Evolutionary conservation across 1,139 yeast genomes (phyloP).

Genomic region (Pichia sp.): DNA sequence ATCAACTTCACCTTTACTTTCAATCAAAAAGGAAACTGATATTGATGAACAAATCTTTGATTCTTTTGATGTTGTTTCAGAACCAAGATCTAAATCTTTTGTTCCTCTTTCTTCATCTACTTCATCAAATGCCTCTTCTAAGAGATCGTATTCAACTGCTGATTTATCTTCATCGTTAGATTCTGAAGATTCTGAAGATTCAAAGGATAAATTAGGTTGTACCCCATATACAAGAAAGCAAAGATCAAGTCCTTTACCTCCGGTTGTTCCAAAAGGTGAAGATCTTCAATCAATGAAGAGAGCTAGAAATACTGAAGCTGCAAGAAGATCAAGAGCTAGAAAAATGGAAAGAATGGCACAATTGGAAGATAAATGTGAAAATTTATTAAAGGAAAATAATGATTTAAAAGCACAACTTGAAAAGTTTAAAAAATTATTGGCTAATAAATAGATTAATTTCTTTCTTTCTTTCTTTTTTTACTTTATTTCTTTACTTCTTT

Average conservation of each 20-base stretch:
- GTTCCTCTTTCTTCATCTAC: constrained; percentile 1
- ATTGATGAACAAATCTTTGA: constrained; percentile 2
- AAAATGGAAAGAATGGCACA: constrained; percentile 84
- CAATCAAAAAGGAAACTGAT: background rate
- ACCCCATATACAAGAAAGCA: constrained; percentile 60
- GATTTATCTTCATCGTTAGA: constrained; percentile 16
- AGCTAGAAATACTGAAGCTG: constrained; percentile 95
- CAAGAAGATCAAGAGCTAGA: constrained; percentile 90
- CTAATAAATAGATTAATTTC: background rate
- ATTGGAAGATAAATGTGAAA: constrained; percentile 71
- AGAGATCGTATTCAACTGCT: constrained; percentile 27
- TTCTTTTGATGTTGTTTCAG: constrained; percentile 1
- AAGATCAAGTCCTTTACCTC: constrained; percentile 56
- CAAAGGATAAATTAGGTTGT: constrained; percentile 52
- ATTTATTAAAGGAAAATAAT: constrained; percentile 48
- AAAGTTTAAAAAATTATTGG: constrained; percentile 47
- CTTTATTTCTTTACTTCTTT: background rate
- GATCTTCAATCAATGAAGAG: constrained; percentile 76
- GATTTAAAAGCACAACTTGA: constrained; percentile 52
- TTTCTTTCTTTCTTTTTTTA: background rate
- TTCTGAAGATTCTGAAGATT: background rate
- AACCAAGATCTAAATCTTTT: constrained; percentile 12
- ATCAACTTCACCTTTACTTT: background rate
- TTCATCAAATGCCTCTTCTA: background rate
- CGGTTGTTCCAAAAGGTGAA: constrained; percentile 46